Percentiles rank a stretch among this genome's conserved stretches.
These are phyloP conservation scores for Diaporthe destruens DNA, from an alignment of 2,329 filamentous ascomycete species.

Conservation along the genomic window DNA sequence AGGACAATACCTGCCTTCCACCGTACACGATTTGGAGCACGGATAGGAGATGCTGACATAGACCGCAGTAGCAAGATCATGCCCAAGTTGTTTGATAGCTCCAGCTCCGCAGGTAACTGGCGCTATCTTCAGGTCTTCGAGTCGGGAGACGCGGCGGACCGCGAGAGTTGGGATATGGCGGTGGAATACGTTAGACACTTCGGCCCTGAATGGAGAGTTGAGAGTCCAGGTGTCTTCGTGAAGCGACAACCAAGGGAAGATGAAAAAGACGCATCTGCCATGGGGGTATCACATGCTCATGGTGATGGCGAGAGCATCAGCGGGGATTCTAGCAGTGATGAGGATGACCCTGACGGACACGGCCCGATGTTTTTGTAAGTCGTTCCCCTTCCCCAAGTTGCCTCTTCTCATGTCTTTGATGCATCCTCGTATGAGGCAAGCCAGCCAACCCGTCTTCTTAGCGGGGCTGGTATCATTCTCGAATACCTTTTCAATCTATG, in stretches of 20 bases:
- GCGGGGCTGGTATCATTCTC: slow-evolving; percentile 29
- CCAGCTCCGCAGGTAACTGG: slow-evolving; percentile 52
- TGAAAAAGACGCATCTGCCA: not conserved
- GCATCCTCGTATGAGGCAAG: not conserved
- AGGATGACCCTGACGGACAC: not conserved
- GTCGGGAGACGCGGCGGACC: slow-evolving; percentile 61
- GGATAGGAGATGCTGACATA: not conserved
- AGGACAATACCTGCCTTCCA: not conserved
- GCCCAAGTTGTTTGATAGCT: slow-evolving; percentile 52
- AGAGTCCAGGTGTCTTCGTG: slow-evolving; percentile 60
- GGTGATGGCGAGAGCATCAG: slow-evolving; percentile 2
- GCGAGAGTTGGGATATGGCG: slow-evolving; percentile 60
- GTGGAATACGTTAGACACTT: slow-evolving; percentile 54
- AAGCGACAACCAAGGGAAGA: slow-evolving; percentile 45
- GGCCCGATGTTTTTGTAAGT: slow-evolving; percentile 35
- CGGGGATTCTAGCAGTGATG: slow-evolving; percentile 1
- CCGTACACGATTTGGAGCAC: not conserved
- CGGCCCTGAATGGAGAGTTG: slow-evolving; percentile 58
- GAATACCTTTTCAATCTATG: slow-evolving; percentile 14
- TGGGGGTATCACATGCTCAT: slow-evolving; percentile 1
- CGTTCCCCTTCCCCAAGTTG: not conserved
- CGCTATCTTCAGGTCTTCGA: slow-evolving; percentile 61
- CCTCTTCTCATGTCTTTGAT: not conserved
- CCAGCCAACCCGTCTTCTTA: slow-evolving; percentile 14
- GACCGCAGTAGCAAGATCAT: slow-evolving; percentile 54